Evolutionary conservation across 2,329 filamentous ascomycete genomes (phyloP), one percentile per base, ranked within the genome.

Genomic region (Alternaria arborescens): DNA sequence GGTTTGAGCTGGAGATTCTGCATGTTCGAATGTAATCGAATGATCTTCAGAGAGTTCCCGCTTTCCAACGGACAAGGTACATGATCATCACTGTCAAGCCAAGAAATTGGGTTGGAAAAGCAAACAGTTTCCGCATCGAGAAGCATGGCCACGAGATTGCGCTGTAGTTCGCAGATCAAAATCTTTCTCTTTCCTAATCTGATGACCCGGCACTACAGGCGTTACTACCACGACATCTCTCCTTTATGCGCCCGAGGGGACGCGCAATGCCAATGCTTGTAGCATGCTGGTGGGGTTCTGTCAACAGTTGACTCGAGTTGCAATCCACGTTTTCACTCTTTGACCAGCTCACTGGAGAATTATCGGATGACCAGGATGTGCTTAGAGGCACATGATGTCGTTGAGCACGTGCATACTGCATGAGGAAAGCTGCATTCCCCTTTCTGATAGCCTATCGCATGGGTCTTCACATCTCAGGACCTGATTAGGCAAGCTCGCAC

Each of bases 391-490:
- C 46, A 47, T 55, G 50, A 41, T 42, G 38, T 59, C 28, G 26
- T 16, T 7, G n/a, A 55, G 54, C 55, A 60, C 55, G 52, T 57
- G 38, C 54, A 52, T 61, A 11, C 59, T 67, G 61, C 55, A 66
- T 53, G 32, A 58, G 43, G 28, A 53, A 26, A 57, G 38, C 40
- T 55, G 48, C 65, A 55, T 62, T 58, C 65, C 60, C 57, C 63
- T 68, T 62, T 64, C 56, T 56, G 42, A 57, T 51, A 47, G 20
- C 42, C 52, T 52, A 48, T 60, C 61, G 55, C 55, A 67, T 64
- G 60, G 50, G 44, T 60, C 36, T 36, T 40, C 32, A 40, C 41
- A 11, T 32, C 47, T 47, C 50, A 40, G 52, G n/a, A 42, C 41
- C 28, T 55, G n/a, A 28, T 38, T 36, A 36, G 47, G 34, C 26